These are phyloP conservation scores for Naganishia friedmannii DNA, from an alignment of 768 basidiomycete species.

Conservation along the genomic window DNA sequence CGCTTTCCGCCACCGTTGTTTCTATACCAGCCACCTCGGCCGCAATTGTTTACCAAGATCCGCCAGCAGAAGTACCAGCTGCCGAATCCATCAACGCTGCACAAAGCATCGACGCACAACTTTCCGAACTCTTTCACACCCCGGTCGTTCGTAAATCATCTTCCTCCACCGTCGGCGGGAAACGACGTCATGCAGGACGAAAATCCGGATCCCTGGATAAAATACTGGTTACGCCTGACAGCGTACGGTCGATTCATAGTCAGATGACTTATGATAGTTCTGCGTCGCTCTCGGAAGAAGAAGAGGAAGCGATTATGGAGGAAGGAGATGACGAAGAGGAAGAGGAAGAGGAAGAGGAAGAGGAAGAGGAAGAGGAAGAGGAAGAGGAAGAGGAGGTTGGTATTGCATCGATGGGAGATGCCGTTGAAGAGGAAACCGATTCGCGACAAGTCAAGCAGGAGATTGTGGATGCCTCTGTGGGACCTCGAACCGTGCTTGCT, in stretches of 20 bases:
- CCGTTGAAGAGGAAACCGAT: neutral
- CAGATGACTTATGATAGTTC: slow-evolving; percentile 24
- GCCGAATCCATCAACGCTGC: neutral
- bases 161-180: neutral
- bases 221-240: neutral
- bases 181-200: neutral
- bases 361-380: slow-evolving; percentile 1
- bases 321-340: slow-evolving; percentile 8
- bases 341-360: neutral
- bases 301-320: neutral
- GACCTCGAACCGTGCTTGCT: neutral
- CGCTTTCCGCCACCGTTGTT: neutral
- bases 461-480: neutral
- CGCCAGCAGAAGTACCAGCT: neutral
- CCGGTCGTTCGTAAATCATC: neutral
- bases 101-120: neutral
- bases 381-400: neutral
- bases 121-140: neutral
- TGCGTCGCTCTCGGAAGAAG: neutral
- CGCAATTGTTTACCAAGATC: neutral
- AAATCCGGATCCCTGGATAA: neutral
- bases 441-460: slow-evolving; percentile 22
- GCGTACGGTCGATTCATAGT: slow-evolving; percentile 23
- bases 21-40: neutral
- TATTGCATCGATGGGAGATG: neutral